Base-by-base conservation (phyloP, 306 rosid genomes). In the Clitoria ternatea region DNA sequence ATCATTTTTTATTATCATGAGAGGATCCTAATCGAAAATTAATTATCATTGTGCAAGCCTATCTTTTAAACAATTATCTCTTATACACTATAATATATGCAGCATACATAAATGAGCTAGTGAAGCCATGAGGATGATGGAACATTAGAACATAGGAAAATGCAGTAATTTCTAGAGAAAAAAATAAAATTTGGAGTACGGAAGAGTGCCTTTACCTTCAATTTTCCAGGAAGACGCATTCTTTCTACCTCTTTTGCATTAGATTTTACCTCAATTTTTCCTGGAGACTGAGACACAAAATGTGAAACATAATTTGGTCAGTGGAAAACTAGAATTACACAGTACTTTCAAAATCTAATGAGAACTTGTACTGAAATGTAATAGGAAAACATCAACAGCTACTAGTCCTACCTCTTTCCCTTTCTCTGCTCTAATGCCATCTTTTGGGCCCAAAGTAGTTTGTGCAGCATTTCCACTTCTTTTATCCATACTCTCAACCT, bases 121-220 rank as follows among this genome's bases (percentile, higher is more conserved):
- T 26, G 66, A 85, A 40, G 82, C 26, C 53, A 77, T 10, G 26
- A 32, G 19, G 22, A 62, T 3, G 15, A 59, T 17, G 27, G 40
- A 73, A 37, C 50, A 14, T 11, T n/a, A n/a, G n/a, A n/a, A n/a
- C n/a, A n/a, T n/a, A n/a, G 36, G 40, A 54, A 75, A 69, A 60
- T 37, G 33, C 42, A 26, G 23, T 52, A 52, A 33, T 54, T 40
- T 70, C 50, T 7, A 44, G 37, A 66, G 33, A 66, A 50, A 66
- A 62, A 67, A 9, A 66, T 43, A 66, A 62, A 67, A 9, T 52
- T 33, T 4, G 11, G 29, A 36, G 17, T 53, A 48, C 33, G 67
- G 26, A 63, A 66, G 18, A 65, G 52, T 61, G 87, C 89, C 92
- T 85, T 88, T 61, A 91, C 97, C 98, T 90, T 90, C 66, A 84